Base-by-base conservation (phyloP, 2,329 filamentous ascomycete species). In the Alternaria gaisen region DNA sequence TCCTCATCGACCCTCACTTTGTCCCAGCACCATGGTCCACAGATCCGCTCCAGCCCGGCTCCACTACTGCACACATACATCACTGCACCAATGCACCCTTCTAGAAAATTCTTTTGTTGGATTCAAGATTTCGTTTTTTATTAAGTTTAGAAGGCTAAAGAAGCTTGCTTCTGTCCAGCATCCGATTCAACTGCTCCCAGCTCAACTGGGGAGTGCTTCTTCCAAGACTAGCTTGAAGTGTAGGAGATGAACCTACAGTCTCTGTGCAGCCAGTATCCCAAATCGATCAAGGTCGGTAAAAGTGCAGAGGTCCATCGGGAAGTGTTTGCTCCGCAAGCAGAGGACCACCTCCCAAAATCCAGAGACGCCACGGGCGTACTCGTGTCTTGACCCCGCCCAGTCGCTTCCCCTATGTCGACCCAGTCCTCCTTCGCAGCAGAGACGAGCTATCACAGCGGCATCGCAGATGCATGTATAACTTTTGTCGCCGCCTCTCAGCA, bases 201-300 rank as follows among this genome's bases (percentile, higher is more conserved):
- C 30, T 63, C 66, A 53, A 67, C 61, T 50, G 41, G 58, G 58
- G 69, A 72, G 72, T 73, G 79, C 77, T 71, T 77, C 76, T 73
- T 75, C 70, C 56, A 70, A 69, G 75, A 70, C 61, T 81, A 79
- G 82, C 82, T 79, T 78, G 79, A 80, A 83, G 79, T 73, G 81
- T 85, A 85, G 84, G 81, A 78, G 83, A 85, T 85, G 83, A 84
- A 60, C 83, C 84, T 84, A 85, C 77, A 71, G 74, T 71, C 72
- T 68, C 63, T 68, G 63, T 28, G 60, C 60, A 20, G 61, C 64
- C 55, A 52, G 59, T 43, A 48, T 64, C 50, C 44, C 54, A 52
- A 60, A 61, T 47, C 59, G 66, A 66, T 61, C 5, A 36, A 64
- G 66, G 56, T 60, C 64, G 55, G 67, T 48, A 65, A 69, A 77